phyloP scores from a whole-genome alignment of 805 yeast species.

The Kockiozyma suomiensis region DNA sequence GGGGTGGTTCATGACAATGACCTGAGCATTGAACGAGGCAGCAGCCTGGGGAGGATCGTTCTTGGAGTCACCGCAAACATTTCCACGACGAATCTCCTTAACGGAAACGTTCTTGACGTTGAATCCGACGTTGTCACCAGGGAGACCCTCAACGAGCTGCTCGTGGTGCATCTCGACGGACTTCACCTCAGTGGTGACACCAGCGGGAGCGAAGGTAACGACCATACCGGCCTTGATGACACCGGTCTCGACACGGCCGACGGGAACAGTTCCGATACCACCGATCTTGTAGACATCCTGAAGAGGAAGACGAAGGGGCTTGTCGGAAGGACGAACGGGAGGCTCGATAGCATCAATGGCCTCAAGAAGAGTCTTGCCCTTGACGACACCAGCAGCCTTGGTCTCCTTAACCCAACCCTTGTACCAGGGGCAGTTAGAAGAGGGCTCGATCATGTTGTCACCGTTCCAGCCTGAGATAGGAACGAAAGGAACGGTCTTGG shows the following conservation, averaged over 20 bases:
- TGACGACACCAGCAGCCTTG: conserved; percentile 65
- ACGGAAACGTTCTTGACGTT: conserved; percentile 89
- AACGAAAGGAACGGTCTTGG: conserved; percentile 80
- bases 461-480: conserved; percentile 93
- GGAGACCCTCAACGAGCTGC: conserved; percentile 73
- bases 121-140: conserved; percentile 92
- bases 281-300: conserved; percentile 93
- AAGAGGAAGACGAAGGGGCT: conserved; percentile 86
- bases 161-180: conserved; percentile 89
- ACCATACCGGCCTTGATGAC: conserved; percentile 89
- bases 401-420: conserved; percentile 83
- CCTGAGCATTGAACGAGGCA: conserved; percentile 82
- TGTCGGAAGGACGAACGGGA: conserved; percentile 78
- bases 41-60: conserved; percentile 83
- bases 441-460: conserved; percentile 87
- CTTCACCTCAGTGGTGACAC: conserved; percentile 87
- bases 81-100: conserved; percentile 89
- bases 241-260: conserved; percentile 94
- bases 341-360: conserved; percentile 84
- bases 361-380: conserved; percentile 82
- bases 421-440: conserved; percentile 84
- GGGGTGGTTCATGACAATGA: conserved; percentile 86
- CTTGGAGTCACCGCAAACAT: conserved; percentile 89
- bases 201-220: conserved; percentile 87
- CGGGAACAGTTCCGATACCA: conserved; percentile 90